A percentile compares a stretch with the other conserved stretches of the same genome.
Conservation (phyloP, 164 flowering plant species). For the Akebia trifoliata region DNA sequence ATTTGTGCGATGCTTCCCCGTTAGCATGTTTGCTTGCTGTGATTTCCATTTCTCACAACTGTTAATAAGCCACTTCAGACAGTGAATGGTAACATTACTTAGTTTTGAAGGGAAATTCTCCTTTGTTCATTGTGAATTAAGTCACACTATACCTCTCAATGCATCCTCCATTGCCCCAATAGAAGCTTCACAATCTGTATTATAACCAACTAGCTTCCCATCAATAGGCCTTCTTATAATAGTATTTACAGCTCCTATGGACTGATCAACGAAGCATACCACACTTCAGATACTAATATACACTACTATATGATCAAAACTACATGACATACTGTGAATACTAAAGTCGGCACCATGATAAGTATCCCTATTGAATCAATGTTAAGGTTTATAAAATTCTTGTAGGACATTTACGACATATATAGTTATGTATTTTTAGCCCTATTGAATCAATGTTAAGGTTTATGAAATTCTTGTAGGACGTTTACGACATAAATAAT, state of each 20-base stretch:
- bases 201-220: slow-evolving; percentile 65
- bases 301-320: neutral
- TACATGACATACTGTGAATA: too few species aligned
- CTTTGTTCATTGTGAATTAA: neutral
- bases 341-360: too few species aligned
- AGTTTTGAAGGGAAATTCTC: too few species aligned
- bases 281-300: slow-evolving; percentile 1
- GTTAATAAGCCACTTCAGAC: slow-evolving; percentile 9
- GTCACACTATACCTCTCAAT: slow-evolving; percentile 35
- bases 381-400: too few species aligned
- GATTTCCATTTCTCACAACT: slow-evolving; percentile 6
- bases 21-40: slow-evolving; percentile 19
- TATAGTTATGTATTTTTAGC: too few species aligned
- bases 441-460: too few species aligned
- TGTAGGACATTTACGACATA: too few species aligned
- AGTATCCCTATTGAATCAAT: too few species aligned
- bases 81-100: neutral
- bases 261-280: slow-evolving; percentile 33
- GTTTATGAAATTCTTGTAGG: too few species aligned
- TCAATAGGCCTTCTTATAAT: slow-evolving; percentile 50
- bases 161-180: slow-evolving; percentile 64
- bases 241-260: slow-evolving; percentile 67
- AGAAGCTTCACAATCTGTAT: slow-evolving; percentile 61
- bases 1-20: slow-evolving; percentile 16
- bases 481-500: too few species aligned